Percentiles rank a stretch among this genome's conserved stretches.
Evolutionary conservation across 768 basidiomycete species (phyloP).

Genomic region (Rhizopogon salebrosus): DNA sequence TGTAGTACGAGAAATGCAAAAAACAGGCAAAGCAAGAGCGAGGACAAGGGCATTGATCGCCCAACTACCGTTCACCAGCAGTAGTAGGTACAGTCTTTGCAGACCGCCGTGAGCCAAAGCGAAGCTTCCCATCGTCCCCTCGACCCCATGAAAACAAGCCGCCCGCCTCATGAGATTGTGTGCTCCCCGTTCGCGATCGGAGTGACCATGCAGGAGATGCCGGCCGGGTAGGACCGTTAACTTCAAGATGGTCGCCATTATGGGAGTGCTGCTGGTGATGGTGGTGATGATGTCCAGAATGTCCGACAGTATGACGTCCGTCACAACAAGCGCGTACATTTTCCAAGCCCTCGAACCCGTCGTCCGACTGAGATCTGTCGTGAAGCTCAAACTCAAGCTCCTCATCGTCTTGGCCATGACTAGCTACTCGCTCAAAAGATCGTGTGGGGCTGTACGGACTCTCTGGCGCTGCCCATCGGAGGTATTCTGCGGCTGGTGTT

Average conservation of each 20-base stretch:
- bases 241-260: conserved; percentile 47
- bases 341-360: conserved; percentile 87
- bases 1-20: conserved; percentile 4
- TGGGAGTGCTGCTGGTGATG: conserved; percentile 53
- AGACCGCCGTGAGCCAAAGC: conserved; percentile 73
- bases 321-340: conserved; percentile 93
- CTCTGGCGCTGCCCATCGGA: conserved; percentile 73
- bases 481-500: conserved; percentile 88
- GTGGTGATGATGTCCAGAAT: conserved; percentile 47
- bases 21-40: conserved; percentile 1
- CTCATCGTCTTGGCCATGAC: conserved; percentile 41
- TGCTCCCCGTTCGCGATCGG: conserved; percentile 74
- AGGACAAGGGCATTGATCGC: neutral
- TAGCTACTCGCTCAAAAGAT: conserved; percentile 54
- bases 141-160: conserved; percentile 69
- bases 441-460: conserved; percentile 72
- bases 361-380: conserved; percentile 65
- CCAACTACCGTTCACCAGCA: conserved; percentile 20
- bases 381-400: conserved; percentile 84
- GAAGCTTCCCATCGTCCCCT: conserved; percentile 57
- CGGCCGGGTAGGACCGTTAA: conserved; percentile 48
- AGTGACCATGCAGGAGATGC: conserved; percentile 83
- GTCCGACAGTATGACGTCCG: conserved; percentile 81
- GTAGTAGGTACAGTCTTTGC: conserved; percentile 31
- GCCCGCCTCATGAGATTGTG: conserved; percentile 62